These are phyloP conservation scores for Truncatella angustata DNA, from an alignment of 2,329 filamentous ascomycete species.

Conservation along the genomic window DNA sequence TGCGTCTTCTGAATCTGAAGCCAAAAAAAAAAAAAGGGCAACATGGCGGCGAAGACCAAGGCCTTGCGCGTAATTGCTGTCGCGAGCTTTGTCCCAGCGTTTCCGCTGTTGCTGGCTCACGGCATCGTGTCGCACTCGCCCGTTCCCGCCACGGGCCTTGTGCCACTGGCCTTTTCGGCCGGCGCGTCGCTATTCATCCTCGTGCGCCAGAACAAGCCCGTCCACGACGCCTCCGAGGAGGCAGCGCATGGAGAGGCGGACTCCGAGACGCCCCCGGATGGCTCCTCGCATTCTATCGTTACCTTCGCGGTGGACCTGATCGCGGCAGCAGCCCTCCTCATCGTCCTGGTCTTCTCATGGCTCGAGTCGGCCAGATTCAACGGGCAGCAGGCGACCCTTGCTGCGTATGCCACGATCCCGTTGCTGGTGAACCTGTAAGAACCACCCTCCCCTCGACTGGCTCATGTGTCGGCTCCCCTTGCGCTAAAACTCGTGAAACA, in stretches of 20 bases:
- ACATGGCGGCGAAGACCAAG: background rate
- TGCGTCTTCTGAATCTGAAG: no score
- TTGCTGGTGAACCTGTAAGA: conserved; percentile 39
- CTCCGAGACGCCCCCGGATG: background rate
- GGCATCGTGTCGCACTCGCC: conserved; percentile 31
- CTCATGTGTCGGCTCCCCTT: background rate
- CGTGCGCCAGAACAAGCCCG: conserved; percentile 12
- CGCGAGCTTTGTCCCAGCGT: conserved; percentile 36
- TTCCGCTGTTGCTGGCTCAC: conserved; percentile 37
- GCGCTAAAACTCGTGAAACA: no score
- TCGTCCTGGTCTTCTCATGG: conserved; percentile 41
- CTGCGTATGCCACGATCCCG: conserved; percentile 41
- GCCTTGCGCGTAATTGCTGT: conserved; percentile 32
- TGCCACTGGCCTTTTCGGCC: conserved; percentile 37
- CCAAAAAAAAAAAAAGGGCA: no score
- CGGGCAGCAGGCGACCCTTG: conserved; percentile 36
- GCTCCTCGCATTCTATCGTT: conserved; percentile 28
- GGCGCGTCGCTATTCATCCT: conserved; percentile 22
- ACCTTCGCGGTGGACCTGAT: conserved; percentile 36
- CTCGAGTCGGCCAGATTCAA: conserved; percentile 22
- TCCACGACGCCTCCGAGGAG: conserved; percentile 9
- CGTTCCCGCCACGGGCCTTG: conserved; percentile 37
- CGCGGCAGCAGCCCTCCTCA: conserved; percentile 34
- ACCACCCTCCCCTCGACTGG: background rate
- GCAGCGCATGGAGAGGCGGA: conserved; percentile 10